A percentile compares a stretch with the other conserved stretches of the same genome.
Conservation (phyloP, 352 stramenopile species). For the Phytophthora syringae region DNA sequence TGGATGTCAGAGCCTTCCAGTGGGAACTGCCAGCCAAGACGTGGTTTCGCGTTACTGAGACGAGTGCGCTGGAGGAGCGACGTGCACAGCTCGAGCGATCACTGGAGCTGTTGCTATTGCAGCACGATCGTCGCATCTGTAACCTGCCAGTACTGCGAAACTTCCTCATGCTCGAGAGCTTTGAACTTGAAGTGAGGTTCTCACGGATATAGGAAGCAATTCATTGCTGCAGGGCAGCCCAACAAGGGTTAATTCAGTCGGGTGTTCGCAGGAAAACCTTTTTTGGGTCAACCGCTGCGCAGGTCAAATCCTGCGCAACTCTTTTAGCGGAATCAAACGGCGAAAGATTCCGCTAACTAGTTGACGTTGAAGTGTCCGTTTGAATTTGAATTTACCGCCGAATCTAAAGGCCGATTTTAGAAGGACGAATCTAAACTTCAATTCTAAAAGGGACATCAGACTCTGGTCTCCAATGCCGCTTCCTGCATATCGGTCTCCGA, state of each 20-base stretch:
- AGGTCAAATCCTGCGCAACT: no score
- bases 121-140: conserved; percentile 44
- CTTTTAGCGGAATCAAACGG: no score
- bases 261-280: no score
- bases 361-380: conserved; percentile 21
- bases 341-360: conserved; percentile 21
- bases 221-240: no score
- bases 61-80: conserved; percentile 64
- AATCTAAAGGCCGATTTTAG: no score
- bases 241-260: no score
- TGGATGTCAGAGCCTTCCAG: conserved; percentile 32
- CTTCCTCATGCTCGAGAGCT: conserved; percentile 87
- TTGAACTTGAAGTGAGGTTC: conserved; percentile 69
- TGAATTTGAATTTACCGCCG: conserved; percentile 9
- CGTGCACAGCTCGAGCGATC: conserved; percentile 60
- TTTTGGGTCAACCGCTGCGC: no score
- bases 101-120: conserved; percentile 58
- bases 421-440: no score
- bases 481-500: no score
- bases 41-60: conserved; percentile 79
- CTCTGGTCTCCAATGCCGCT: no score
- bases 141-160: conserved; percentile 62
- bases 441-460: no score
- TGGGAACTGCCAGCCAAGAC: conserved; percentile 82
- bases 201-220: no score